These are phyloP conservation scores for Suillus fuscotomentosus DNA, from an alignment of 768 basidiomycete genomes.

Conservation along the genomic window DNA sequence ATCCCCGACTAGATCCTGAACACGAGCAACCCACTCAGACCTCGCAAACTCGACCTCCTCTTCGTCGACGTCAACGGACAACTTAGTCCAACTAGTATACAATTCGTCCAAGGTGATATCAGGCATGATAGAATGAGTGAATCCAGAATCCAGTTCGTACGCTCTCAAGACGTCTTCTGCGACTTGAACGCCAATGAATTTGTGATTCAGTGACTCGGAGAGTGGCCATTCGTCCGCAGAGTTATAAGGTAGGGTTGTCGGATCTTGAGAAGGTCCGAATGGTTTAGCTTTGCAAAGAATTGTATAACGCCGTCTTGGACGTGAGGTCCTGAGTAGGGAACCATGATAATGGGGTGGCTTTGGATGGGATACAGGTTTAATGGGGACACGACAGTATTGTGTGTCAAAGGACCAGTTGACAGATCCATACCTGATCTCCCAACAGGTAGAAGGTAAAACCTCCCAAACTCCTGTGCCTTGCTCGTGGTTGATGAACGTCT, in stretches of 20 bases:
- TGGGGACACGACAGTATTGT: background rate
- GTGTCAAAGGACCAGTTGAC: conserved; percentile 7
- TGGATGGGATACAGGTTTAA: conserved; percentile 15
- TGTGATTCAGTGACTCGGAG: conserved; percentile 32
- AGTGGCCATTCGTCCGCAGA: background rate
- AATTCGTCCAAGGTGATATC: conserved; percentile 9
- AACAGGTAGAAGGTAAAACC: conserved; percentile 2
- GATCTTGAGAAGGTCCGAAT: conserved; percentile 10
- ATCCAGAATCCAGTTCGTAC: conserved; percentile 46
- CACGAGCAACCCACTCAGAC: conserved; percentile 41
- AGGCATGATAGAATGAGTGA: conserved; percentile 24
- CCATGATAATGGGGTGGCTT: conserved; percentile 33
- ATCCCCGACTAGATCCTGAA: conserved; percentile 40
- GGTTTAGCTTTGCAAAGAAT: conserved; percentile 5
- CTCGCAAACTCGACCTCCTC: conserved; percentile 32
- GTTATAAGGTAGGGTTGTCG: background rate
- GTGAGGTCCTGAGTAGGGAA: conserved; percentile 28
- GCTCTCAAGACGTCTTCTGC: conserved; percentile 35
- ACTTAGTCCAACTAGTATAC: background rate
- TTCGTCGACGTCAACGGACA: conserved; percentile 29
- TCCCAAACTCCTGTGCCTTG: conserved; percentile 5
- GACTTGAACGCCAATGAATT: conserved; percentile 38
- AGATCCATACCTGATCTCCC: conserved; percentile 8
- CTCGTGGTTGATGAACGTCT: background rate
- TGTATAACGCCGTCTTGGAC: conserved; percentile 6